Evolutionary conservation across 1,284 basidiomycete species (phyloP), one percentile per base, ranked within the genome.

Genomic region (Ceratobasidium sp.): DNA sequence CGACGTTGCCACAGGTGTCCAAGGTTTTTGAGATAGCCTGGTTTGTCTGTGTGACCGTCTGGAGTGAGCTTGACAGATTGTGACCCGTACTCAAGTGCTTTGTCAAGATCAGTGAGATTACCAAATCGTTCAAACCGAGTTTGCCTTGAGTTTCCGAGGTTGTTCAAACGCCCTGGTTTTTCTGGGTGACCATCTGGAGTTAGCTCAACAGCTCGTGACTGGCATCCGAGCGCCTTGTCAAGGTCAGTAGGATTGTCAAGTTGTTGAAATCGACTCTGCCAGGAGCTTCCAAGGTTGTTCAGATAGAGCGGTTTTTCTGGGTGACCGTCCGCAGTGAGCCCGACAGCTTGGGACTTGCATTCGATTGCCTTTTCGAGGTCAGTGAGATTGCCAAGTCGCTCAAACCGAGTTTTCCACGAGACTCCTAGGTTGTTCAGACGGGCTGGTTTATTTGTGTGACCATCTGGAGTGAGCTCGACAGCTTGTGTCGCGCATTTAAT

Each of bases 211-310:
- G 61, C 71, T 59, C 12, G 48, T 23, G 38, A 42, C 23, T 28
- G 40, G 44, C 17, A 75, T 23, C 65, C 23, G 10, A 75, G 50
- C 13, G 71, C 71, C 33, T 46, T 50, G 40, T 65, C 28, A 6
- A 75, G 1, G 40, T 75, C 71, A 1, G 20, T 20, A 2, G 67
- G 44, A 9, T 65, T 26, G 26, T 62, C 62, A 12, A 17, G 3
- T 10, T 46, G 48, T 17, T 40, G 4, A 17, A 66, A 77, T 46
- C 75, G 75, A 57, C 12, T 26, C n/a, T 3, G 26, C 23, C 33
- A 62, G 2, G 61, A 62, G 38, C 9, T 33, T 3, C 61, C 61
- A 1, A 62, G 61, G 61, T 15, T 62, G 28, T 13, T 62, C 23
- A 62, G 61, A 20, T 20, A 17, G 17, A n/a, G n/a, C n/a, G 59